These are phyloP conservation scores for Cercospora zeae-maydis DNA, from an alignment of 2,329 filamentous ascomycete genomes.

Conservation along the genomic window DNA sequence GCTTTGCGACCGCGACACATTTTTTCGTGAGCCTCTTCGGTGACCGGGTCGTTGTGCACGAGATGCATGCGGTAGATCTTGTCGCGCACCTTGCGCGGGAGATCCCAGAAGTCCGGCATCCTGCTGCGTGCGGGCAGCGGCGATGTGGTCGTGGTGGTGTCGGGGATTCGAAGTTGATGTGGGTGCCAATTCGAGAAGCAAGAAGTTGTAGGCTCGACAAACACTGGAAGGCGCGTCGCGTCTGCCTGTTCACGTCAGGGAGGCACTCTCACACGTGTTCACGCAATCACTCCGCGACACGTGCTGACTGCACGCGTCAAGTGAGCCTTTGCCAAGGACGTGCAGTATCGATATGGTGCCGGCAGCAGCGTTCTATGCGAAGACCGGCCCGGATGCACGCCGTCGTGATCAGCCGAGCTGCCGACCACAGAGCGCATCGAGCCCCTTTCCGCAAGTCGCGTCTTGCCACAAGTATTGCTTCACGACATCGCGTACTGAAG, in stretches of 20 bases:
- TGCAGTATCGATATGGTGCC: not conserved
- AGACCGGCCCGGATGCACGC: not conserved
- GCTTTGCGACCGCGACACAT: not conserved
- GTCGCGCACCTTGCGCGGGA: conserved; percentile 26
- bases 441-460: not conserved
- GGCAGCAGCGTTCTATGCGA: not conserved
- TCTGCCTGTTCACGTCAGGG: conserved; percentile 6
- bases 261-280: not conserved
- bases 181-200: not conserved
- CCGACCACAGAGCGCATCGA: not conserved
- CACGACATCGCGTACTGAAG: not conserved
- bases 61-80: conserved; percentile 30
- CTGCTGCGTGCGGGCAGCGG: not conserved
- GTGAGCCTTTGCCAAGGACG: not conserved
- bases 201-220: not conserved
- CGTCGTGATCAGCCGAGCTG: not conserved
- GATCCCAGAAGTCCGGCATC: conserved; percentile 29
- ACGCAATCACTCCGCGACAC: not conserved
- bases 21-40: not conserved
- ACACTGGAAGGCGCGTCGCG: conserved; percentile 1
- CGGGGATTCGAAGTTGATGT: not conserved
- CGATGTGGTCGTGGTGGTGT: not conserved
- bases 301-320: not conserved
- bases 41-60: conserved; percentile 13
- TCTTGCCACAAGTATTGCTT: not conserved